Evolutionary conservation across 495 filamentous ascomycete genomes (phyloP), one percentile per base, ranked within the genome.

Genomic region (Clohesyomyces aquaticus): DNA sequence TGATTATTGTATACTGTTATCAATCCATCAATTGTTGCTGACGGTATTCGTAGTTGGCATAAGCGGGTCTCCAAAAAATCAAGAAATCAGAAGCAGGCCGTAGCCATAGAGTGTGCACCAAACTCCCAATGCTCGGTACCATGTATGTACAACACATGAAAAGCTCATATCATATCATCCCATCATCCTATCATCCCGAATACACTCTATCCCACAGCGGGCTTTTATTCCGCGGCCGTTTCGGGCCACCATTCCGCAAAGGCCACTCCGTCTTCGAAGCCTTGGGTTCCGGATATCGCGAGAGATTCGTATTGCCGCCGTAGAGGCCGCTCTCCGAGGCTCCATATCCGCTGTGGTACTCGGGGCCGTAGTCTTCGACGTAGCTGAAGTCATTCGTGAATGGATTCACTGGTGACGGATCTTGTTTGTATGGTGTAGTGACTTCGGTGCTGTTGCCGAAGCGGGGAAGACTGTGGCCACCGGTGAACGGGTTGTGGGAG

Each of bases 171-270:
- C 32, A 38, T 6, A 6, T 14, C 32, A 38, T 14, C 6, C 6
- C 14, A 38, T 38, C 32, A 38, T 38, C 3, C 28, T 16, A 12
- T 65, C 55, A 65, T 43, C 50, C 63, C 12, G 63, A 62, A 35
- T 66, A 70, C 32, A 70, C 54, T 9, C 62, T 57, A 50, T 70
- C 67, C 53, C 54, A 70, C 19, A 66, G 23, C 47, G 63, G 67
- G 51, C 63, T 66, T 54, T 45, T 59, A 12, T 53, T 47, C 49
- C 57, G 23, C 29, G 42, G 18, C 6, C 54, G 52, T n/a, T 29
- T 35, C 21, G 6, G 8, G 10, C 49, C 29, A 9, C 18, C 23
- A 18, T 63, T 70, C 55, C 59, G 35, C 35, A 70, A 38, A 21
- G 67, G 67, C 67, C 67, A 68, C 41, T 68, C 60, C 18, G 55